Base-by-base conservation (phyloP, 2,329 filamentous ascomycete species). In the Endoconidiophora laricicola region DNA sequence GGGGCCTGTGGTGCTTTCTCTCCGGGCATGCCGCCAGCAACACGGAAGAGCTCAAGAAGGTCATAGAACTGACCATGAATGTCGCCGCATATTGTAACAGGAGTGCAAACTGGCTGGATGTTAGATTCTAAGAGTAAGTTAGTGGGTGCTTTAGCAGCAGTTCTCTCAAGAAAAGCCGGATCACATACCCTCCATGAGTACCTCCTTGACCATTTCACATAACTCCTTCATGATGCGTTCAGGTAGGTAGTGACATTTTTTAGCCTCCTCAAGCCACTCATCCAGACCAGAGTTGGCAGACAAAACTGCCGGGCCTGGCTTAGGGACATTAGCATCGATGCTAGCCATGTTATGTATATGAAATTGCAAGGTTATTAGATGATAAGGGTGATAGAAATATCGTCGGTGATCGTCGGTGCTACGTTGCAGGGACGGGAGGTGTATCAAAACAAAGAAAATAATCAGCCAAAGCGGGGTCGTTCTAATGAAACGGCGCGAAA, bases 61-160 rank as follows among this genome's bases (percentile, higher is more conserved):
- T 98, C 91, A 68, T 98, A 96, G 65, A 96, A 96, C 68, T 98
- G 91, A 59, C 91, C 91, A 66, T 98, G 91, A 55, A 98, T 96
- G 63, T 98, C 91, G 62, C 91, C 91, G 61, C 91, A 96, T 55
- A 98, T 83, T 4, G 91, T 98, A 55, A 98, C 91, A 5, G 91
- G 91, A 0, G 91, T 94, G 49, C 83, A 79, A 18, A 98, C 90
- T n/a, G 91, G 91, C 64, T 96, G 91, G 53, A 98, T 96, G 64
- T 98, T 98, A 56, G 88, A 95, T 69, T 98, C 91, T 93, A 58
- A 33, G 36, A 10, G 14, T 39, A 29, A 10, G 12, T 16, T 39
- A 16, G 24, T 24, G 39, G 14, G 26, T 36, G 46, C 14, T 33
- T 18, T 16, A 7, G 12, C 29, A 3, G 7, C 10, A 24, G 22